Evolutionary conservation across 192 early-diverging fungal species (phyloP), one percentile per base, ranked within the genome.

Genomic region (Coemansia sp.): DNA sequence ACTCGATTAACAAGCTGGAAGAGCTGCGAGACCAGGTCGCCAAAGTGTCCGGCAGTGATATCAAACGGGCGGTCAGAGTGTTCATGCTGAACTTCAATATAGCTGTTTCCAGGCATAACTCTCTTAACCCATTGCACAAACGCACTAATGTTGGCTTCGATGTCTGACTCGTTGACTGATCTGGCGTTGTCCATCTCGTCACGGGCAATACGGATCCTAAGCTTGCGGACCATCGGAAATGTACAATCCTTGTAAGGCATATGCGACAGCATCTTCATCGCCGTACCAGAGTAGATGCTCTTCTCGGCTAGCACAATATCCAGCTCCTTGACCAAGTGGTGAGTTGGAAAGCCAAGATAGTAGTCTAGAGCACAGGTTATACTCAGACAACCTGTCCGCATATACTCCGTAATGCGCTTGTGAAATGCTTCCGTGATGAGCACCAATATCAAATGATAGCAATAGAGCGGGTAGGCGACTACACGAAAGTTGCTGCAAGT

Each of bases 321-420:
- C 34, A 60, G 6, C 27, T 60, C 57, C 18, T 60, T 60, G 57
- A 1, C 57, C 57, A 60, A 60, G 33, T 60, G 57, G 33, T 60
- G 57, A 10, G 57, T 36, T 16, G 57, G 3, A 31, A 34, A 36
- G 0, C 57, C 57, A 6, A 60, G 57, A 10, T 27, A 22, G 6
- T 54, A 7, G 5, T 3, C 9, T 20, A 10, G 3, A 54, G 7
- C 0, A 9, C 51, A 27, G 51, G 22, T 20, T 12, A 27, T 4
- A 29, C 12, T 11, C 20, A 54, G 24, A 20, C 51, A 54, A 15
- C 46, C 46, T 20, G 46, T 49, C 18, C 46, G 16, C 4, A n/a
- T n/a, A 49, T 49, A 49, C 46, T 49, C 18, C 15, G 18, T 20
- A 20, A 49, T n/a, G 46, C n/a, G 15, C 46, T n/a, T 6, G 18